Base-by-base conservation (phyloP, 2,329 filamentous ascomycete species). In the Lachnellula arida region DNA sequence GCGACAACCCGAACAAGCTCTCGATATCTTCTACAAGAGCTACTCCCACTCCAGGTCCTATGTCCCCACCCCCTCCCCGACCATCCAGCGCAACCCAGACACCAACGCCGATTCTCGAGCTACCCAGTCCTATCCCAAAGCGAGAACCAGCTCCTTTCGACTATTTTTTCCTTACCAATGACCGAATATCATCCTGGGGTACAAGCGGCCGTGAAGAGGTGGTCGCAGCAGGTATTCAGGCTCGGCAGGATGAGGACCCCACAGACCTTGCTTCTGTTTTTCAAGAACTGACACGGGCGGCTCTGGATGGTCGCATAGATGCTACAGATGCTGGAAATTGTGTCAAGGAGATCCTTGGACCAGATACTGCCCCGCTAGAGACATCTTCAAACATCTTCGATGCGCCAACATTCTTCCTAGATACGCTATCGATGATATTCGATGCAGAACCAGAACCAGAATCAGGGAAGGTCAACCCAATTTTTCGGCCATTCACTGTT, bases 271-370 rank as follows among this genome's bases (percentile, higher is more conserved):
- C 86, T 32, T 81, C 81, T 14, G 76, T 96, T 22, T 91, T 92
- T 63, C 90, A 96, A 73, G 94, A 99, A 70, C 81, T 97, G 39
- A 81, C 94, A 37, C 85, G 87, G 59, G 85, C 89, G 35, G 85
- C 87, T 17, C 74, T 95, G 12, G 86, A 91, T 66, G 81, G 79
- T 43, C 81, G 85, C 49, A 72, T 97, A 46, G 77, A 81, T 40
- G 78, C 89, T 2, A 70, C 73, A 5, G 87, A 92, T 65, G 86
- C 89, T 48, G 93, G 92, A 25, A 75, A 73, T 19, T 81, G 85
- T 54, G 80, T 96, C 56, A 88, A 86, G 66, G 84, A 91, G 58
- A 88, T 96, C 25, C 74, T 95, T 34, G 81, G 80, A 17, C 75
- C 81, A 54, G 77, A 82, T 58, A 71, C 75, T 55, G 73, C 76